Base-by-base conservation (phyloP, 352 stramenopile genomes). In the Phytophthora podocarpi region DNA sequence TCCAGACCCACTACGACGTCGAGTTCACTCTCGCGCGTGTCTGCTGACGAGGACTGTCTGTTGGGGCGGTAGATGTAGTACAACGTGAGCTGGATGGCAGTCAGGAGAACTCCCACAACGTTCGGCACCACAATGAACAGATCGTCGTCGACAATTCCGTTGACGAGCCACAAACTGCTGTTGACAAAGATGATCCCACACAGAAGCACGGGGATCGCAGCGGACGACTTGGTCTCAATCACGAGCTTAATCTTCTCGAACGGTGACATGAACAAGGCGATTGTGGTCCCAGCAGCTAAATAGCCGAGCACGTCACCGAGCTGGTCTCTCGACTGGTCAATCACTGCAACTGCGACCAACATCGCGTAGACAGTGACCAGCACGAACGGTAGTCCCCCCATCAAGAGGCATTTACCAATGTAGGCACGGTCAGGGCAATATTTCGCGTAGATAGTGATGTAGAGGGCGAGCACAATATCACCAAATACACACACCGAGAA, bases 201-300 rank as follows among this genome's bases (percentile, higher is more conserved):
- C 58, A 91, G 76, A n/a, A 70, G n/a, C n/a, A 85, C 70, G 3
- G 67, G 67, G 26, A 91, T 85, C 3, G 71, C 79, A 52, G 66
- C 53, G 2, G 67, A 60, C 4, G 56, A 72, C 40, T 72, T 75
- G 26, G 56, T 68, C 23, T 41, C 20, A 13, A 72, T 34, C 18
- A 72, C 62, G 26, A 63, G 61, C 28, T 67, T 63, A 27, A 72
- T 24, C 37, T 65, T 72, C 50, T 72, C 67, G 26, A 75, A 63
- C 11, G 56, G 65, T 18, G 72, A 74, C 11, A 66, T 12, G 37
- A 56, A 74, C 45, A 81, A 51, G 10, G 39, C 51, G 37, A 78
- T 56, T 7, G 50, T 76, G 11, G 45, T 32, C n/a, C 21, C 67
- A 16, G 59, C 47, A 3, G 50, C 61, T 8, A 75, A 21, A 24